Percentiles rank a stretch among this genome's conserved stretches.
These are phyloP conservation scores for Aspergillus costaricaensis DNA, from an alignment of 2,329 filamentous ascomycete genomes.

Conservation along the genomic window DNA sequence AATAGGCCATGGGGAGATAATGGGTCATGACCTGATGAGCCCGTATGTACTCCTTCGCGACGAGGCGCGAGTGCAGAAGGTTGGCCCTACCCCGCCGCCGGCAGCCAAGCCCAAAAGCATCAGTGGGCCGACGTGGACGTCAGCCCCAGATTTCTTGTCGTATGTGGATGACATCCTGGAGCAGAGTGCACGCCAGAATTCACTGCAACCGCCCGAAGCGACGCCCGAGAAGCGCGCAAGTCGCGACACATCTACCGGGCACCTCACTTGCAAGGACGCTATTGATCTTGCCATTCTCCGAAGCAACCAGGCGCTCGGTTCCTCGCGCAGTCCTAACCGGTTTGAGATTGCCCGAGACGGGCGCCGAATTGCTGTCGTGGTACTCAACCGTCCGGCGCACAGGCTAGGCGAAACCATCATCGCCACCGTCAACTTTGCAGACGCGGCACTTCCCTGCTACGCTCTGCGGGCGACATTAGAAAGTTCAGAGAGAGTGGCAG, in stretches of 20 bases:
- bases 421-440: slow-evolving; percentile 79
- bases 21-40: slow-evolving; percentile 91
- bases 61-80: slow-evolving; percentile 66
- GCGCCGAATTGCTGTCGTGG: slow-evolving; percentile 86
- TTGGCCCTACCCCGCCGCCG: slow-evolving; percentile 43
- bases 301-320: slow-evolving; percentile 67
- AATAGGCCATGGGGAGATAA: slow-evolving; percentile 72
- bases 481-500: slow-evolving; percentile 79
- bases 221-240: slow-evolving; percentile 64
- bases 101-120: slow-evolving; percentile 44
- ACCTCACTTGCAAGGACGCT: slow-evolving; percentile 71
- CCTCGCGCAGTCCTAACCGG: slow-evolving; percentile 81
- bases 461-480: slow-evolving; percentile 83
- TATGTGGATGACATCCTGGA: slow-evolving; percentile 77
- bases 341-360: slow-evolving; percentile 95
- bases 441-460: slow-evolving; percentile 78
- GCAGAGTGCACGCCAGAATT: slow-evolving; percentile 55
- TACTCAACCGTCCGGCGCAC: slow-evolving; percentile 84
- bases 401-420: slow-evolving; percentile 84
- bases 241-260: slow-evolving; percentile 55
- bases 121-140: slow-evolving; percentile 47
- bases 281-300: slow-evolving; percentile 89
- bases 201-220: slow-evolving; percentile 66
- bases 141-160: slow-evolving; percentile 67
- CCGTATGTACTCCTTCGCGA: slow-evolving; percentile 89